phyloP scores from a whole-genome alignment of 1,284 basidiomycete species.

The Filobasidium uniguttulatum region DNA sequence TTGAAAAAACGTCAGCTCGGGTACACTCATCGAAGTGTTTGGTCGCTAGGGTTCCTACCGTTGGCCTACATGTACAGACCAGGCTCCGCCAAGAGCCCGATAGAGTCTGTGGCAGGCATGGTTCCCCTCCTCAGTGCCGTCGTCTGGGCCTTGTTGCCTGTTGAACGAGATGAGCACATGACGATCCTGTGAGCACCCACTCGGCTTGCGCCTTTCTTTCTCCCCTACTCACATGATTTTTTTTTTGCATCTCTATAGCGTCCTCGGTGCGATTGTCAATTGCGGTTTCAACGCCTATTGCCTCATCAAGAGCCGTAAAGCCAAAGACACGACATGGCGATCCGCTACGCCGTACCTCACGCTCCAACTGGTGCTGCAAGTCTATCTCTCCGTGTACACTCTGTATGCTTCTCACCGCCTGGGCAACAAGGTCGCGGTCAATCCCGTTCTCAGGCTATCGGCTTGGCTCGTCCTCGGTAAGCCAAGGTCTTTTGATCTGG shows the following conservation, averaged over 20 bases:
- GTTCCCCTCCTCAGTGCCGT: not conserved
- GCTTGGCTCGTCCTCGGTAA: not conserved
- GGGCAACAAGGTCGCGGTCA: not conserved
- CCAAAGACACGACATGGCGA: not conserved
- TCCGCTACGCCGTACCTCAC: not conserved
- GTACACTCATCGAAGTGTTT: slow-evolving; percentile 7
- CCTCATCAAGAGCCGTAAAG: not conserved
- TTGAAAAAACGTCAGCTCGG: not conserved
- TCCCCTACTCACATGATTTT: no score
- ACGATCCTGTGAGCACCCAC: not conserved
- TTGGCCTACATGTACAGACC: not conserved
- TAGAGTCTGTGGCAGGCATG: no score
- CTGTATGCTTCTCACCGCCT: not conserved
- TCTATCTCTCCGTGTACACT: not conserved
- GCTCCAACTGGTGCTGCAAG: not conserved
- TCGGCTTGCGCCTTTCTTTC: not conserved
- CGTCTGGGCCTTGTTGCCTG: slow-evolving; percentile 5
- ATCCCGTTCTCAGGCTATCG: not conserved
- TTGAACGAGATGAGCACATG: slow-evolving; percentile 5
- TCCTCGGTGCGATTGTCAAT: not conserved
- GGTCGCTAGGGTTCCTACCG: slow-evolving; percentile 3
- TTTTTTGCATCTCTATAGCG: not conserved
- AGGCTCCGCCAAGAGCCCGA: not conserved
- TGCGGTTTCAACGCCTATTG: not conserved
- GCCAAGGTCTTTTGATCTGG: not conserved